A percentile compares a stretch with the other conserved stretches of the same genome.
These are phyloP conservation scores for Fusarium vanettenii DNA, from an alignment of 2,329 filamentous ascomycete species.

Conservation along the genomic window DNA sequence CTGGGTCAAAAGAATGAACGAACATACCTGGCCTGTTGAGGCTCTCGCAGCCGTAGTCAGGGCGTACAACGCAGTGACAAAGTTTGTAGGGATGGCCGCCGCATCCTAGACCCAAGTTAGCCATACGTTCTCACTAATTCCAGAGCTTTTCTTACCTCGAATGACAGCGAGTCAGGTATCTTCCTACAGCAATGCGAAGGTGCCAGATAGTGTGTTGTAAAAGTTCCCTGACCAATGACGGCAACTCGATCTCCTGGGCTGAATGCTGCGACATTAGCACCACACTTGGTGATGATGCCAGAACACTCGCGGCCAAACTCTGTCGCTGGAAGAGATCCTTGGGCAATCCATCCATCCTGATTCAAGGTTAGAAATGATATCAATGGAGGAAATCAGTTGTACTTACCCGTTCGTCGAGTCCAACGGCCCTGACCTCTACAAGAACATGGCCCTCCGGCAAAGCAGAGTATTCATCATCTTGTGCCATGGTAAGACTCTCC, in stretches of 20 bases:
- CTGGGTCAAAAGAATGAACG: fast-evolving
- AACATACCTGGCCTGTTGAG: conserved; percentile 27
- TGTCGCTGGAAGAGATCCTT: conserved; percentile 32
- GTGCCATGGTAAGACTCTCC: conserved; percentile 34
- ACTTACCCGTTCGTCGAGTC: conserved; percentile 36
- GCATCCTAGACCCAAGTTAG: conserved; percentile 28
- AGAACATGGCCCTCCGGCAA: conserved; percentile 32
- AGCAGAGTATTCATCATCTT: conserved; percentile 1
- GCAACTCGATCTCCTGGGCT: conserved; percentile 33
- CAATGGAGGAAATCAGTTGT: neutral
- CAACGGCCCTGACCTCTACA: conserved; percentile 34
- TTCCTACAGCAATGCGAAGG: conserved; percentile 27
- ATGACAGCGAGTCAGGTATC: conserved; percentile 38
- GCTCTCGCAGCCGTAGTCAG: conserved; percentile 23
- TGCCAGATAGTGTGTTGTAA: conserved; percentile 32
- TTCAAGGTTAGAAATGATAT: conserved; percentile 18
- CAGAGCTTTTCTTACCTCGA: conserved; percentile 24
- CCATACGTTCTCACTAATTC: neutral
- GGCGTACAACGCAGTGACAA: conserved; percentile 35
- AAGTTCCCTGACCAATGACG: conserved; percentile 37
- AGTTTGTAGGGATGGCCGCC: conserved; percentile 29
- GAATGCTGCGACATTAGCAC: conserved; percentile 20
- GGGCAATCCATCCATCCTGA: conserved; percentile 30
- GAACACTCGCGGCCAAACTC: conserved; percentile 39
- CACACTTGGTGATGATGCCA: conserved; percentile 27